Evolutionary conservation across 1,284 basidiomycete species (phyloP).

Genomic region (Ceratobasidium sp.): DNA sequence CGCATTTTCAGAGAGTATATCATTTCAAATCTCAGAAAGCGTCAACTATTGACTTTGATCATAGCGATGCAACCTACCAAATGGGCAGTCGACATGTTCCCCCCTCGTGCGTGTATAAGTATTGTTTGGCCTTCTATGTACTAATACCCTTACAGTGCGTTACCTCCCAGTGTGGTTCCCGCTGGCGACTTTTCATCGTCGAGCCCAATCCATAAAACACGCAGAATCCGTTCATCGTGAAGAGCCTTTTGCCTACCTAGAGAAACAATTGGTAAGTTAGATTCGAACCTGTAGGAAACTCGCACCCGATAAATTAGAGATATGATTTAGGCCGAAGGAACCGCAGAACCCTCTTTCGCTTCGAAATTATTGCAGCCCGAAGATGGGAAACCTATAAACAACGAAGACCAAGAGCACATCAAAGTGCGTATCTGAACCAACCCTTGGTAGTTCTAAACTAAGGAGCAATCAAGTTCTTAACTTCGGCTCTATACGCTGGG

Average conservation of each 20-base stretch:
- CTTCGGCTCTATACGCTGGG: slow-evolving; percentile 53
- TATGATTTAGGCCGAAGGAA: neutral
- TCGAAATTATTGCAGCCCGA: slow-evolving; percentile 16
- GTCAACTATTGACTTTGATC: neutral
- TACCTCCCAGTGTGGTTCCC: slow-evolving; percentile 16
- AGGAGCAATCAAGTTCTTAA: slow-evolving; percentile 38
- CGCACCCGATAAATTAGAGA: neutral
- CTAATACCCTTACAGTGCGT: neutral
- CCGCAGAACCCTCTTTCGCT: slow-evolving; percentile 1
- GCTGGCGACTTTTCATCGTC: neutral
- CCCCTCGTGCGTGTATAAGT: neutral
- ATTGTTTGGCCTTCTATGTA: neutral
- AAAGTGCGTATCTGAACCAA: neutral
- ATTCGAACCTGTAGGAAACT: neutral
- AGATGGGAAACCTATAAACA: slow-evolving; percentile 7
- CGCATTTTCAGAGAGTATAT: neutral
- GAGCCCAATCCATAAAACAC: too few relatives aligned
- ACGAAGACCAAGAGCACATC: neutral
- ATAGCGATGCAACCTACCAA: neutral
- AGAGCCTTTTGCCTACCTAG: neutral
- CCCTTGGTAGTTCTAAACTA: neutral
- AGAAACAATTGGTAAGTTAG: slow-evolving; percentile 6
- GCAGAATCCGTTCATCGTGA: neutral
- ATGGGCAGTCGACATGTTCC: slow-evolving; percentile 17
- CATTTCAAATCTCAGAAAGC: too few relatives aligned